Evolutionary conservation across 176 grass and related monocot species (phyloP), one percentile per base, ranked within the genome.

Genomic region (Pontederia crassipes): DNA sequence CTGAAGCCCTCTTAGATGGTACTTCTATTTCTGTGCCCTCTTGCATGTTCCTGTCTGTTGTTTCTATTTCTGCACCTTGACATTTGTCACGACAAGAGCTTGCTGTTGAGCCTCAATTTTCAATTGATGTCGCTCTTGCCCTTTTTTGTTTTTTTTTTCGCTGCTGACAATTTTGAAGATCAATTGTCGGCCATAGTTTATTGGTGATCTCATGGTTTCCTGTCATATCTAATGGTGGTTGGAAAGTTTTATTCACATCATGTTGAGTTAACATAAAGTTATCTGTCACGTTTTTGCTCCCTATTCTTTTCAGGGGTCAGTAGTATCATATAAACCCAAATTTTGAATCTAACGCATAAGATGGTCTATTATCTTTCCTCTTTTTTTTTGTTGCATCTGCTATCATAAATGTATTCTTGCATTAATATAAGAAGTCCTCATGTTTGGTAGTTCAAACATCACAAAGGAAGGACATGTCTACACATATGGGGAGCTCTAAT

Each of bases 1-100:
- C 87, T 1, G 93, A 98, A 55, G 81, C 87, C 15, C 79, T 98
- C 16, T 60, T 92, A 60, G 93, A 98, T 62, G 93, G 93, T 98
- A 83, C 80, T 66, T 50, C 45, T 64, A 35, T 9, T 66, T 47
- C 4, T 12, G 17, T 13, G 28, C 68, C 47, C 45, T 53, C 71
- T 74, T 55, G 61, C 45, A 47, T 64, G 45, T 18, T 6, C 61
- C 18, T 17, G 12, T 64, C 11, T 17, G n/a, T 48, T 24, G 2
- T 10, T 48, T 64, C 40, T 61, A 61, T 27, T 59, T 10, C 24
- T 54, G 51, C n/a, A 54, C 12, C 51, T 12, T 6, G 12, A 15
- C 51, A 54, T 54, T 10, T 12, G 51, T 5, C 51, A 54, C 7
- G 35, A 40, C 40, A 40, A 45, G 32, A 40, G 32, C 2, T 40